Percentiles rank a stretch among this genome's conserved stretches.
Conservation (phyloP, 257 asterid species). For the Linderniella brevidens region DNA sequence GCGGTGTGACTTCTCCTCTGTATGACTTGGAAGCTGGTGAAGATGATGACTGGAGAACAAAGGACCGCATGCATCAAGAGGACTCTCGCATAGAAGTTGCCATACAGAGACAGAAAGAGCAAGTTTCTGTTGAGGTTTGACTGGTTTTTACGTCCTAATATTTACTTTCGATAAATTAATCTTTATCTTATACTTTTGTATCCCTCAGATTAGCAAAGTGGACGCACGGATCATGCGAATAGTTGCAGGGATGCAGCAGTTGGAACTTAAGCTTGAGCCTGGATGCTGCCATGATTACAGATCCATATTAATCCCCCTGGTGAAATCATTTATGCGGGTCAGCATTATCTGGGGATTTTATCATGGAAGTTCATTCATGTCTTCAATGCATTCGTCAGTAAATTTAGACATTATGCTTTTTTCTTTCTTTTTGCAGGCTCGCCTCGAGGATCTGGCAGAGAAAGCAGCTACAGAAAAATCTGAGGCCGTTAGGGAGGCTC, state of each 20-base stretch:
- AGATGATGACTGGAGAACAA: constrained; percentile 60
- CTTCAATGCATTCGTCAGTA: too few relatives aligned
- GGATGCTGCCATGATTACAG: constrained; percentile 58
- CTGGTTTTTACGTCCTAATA: constrained; percentile 10
- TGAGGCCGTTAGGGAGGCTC: constrained; percentile 91
- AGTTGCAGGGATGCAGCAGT: constrained; percentile 56
- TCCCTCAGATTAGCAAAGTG: constrained; percentile 75
- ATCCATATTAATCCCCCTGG: constrained; percentile 51
- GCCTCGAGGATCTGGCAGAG: constrained; percentile 76
- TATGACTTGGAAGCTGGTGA: constrained; percentile 76
- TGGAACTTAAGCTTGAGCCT: constrained; percentile 55
- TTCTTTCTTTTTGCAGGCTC: constrained; percentile 34
- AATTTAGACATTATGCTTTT: too few relatives aligned
- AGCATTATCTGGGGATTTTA: constrained; percentile 11
- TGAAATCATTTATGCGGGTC: constrained; percentile 80
- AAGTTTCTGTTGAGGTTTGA: constrained; percentile 74
- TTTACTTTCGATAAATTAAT: neutral
- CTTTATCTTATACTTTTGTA: constrained; percentile 1
- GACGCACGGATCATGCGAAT: constrained; percentile 70
- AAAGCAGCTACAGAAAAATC: constrained; percentile 95
- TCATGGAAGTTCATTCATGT: too few relatives aligned
- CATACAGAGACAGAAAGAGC: constrained; percentile 86
- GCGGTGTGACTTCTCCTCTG: constrained; percentile 47
- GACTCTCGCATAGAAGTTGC: constrained; percentile 86
- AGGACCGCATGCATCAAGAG: constrained; percentile 60